These are phyloP conservation scores for Chrysoporthe cubensis DNA, from an alignment of 2,329 filamentous ascomycete genomes.

Conservation along the genomic window DNA sequence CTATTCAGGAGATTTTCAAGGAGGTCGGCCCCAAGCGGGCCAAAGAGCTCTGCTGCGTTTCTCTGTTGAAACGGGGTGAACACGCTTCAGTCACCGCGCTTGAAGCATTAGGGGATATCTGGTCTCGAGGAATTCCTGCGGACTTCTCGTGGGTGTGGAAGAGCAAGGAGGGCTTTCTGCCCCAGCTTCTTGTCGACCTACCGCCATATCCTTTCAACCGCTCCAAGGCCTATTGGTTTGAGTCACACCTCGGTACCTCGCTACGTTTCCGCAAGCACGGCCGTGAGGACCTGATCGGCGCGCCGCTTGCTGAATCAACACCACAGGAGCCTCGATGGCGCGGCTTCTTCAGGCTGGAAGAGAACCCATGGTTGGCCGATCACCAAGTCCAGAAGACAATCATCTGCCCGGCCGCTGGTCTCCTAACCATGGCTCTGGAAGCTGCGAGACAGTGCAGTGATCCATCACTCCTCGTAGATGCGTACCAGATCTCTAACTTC, in stretches of 20 bases:
- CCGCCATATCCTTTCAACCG: constrained; percentile 62
- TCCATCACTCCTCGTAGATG: constrained; percentile 6
- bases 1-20: constrained; percentile 40
- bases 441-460: constrained; percentile 43
- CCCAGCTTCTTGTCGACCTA: constrained; percentile 45
- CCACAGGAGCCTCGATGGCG: constrained; percentile 53
- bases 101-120: constrained; percentile 41
- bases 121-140: constrained; percentile 40
- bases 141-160: constrained; percentile 39
- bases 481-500: constrained; percentile 50
- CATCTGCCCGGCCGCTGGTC: constrained; percentile 56
- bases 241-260: constrained; percentile 50
- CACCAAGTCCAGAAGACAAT: constrained; percentile 55
- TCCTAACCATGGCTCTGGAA: constrained; percentile 54
- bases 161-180: constrained; percentile 23
- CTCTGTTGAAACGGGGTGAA: constrained; percentile 18
- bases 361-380: constrained; percentile 57
- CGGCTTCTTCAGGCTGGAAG: constrained; percentile 51
- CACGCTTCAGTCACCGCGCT: constrained; percentile 31
- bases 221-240: constrained; percentile 55
- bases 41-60: constrained; percentile 13
- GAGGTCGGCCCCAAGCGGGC: constrained; percentile 4
- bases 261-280: constrained; percentile 50
- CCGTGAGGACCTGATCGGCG: constrained; percentile 56
- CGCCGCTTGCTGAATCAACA: constrained; percentile 48